Evolutionary conservation across 2,329 filamentous ascomycete species (phyloP), one percentile per base, ranked within the genome.

Genomic region (Metarhizium brunneum): DNA sequence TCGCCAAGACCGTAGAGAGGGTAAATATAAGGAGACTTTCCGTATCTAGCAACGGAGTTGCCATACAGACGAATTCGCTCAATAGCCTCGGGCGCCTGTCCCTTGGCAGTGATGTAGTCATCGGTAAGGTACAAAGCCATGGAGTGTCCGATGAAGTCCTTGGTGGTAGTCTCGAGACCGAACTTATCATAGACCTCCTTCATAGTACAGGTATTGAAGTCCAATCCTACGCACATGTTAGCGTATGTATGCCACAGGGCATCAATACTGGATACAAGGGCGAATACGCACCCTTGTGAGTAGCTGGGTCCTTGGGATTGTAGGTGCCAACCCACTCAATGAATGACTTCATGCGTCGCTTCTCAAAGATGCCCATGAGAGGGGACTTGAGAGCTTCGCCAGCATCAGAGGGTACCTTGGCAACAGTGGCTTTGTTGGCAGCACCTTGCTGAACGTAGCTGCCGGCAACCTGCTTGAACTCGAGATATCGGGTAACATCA

Each of bases 151-250:
- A 97, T 88, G 70, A 99, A 99, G 75, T 99, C 94, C 65, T 89
- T 86, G 63, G 94, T 99, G 57, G 84, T 81, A 25, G 86, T 69
- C 76, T 99, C 94, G 59, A 99, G 87, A 57, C 91, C 88, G 65
- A 96, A 99, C 73, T 97, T 96, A 77, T 97, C 92, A 69, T 95
- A 99, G 42, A 99, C 88, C n/a, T 96, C 92, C 80, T 90, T 95
- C 92, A 97, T 96, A 57, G 89, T 92, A 76, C 82, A 86, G 58
- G 75, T 81, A 67, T 80, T 79, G 60, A 99, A 78, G 73, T 94
- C 85, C 62, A 97, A 81, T 58, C 92, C 92, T 92, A 61, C 8
- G 32, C 6, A 47, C 49, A 1, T 52, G 58, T 66, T 50, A 67
- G 61, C 45, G 38, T 40, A 35, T 6, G 11, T 11, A 30, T 50